Evolutionary conservation across 2,329 filamentous ascomycete species (phyloP), one percentile per base, ranked within the genome.

Genomic region (Trichothecium roseum): DNA sequence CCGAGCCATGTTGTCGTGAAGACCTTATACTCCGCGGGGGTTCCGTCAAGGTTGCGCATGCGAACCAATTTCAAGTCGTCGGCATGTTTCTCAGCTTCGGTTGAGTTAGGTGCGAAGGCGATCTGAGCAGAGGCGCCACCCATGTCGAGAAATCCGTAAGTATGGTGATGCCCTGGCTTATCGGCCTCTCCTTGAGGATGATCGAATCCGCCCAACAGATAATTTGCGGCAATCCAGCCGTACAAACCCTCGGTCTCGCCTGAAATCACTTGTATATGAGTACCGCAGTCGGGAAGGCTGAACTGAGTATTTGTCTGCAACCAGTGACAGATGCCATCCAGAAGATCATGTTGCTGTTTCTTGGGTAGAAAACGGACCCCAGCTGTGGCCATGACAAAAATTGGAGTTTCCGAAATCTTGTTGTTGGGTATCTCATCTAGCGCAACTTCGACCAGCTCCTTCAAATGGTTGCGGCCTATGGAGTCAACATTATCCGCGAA

Each of bases 121-220:
- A 98, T 96, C 60, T 98, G 91, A 13, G 91, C 89, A 0, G 89
- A 96, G 18, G 91, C 91, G 35, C 91, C 91, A 34, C 91, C 91
- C 93, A 98, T 98, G 54, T 98, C 91, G 41, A 98, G 65, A 51
- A 98, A 98, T 1, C 91, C 91, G 56, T 96, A 98, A 0, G 91
- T 98, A 51, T 88, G 84, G 54, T 96, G 91, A 49, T 94, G 84
- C 18, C 18, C 34, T 9, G 30, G 5, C 8, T 31, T 30, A 10
- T 27, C n/a, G 4, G 15, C 30, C 24, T 38, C 37, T 16, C 18
- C 18, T 34, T 79, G 64, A 0, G 85, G 80, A 14, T 72, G 66
- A 54, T 96, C 84, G 49, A 98, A 96, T 4, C 87, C 86, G 18
- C 87, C 89, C 2, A 98, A 69, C 20, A 98, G 63, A 52, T 98